phyloP scores from a whole-genome alignment of 2,329 filamentous ascomycete genomes.

The Escovopsis sp. region DNA sequence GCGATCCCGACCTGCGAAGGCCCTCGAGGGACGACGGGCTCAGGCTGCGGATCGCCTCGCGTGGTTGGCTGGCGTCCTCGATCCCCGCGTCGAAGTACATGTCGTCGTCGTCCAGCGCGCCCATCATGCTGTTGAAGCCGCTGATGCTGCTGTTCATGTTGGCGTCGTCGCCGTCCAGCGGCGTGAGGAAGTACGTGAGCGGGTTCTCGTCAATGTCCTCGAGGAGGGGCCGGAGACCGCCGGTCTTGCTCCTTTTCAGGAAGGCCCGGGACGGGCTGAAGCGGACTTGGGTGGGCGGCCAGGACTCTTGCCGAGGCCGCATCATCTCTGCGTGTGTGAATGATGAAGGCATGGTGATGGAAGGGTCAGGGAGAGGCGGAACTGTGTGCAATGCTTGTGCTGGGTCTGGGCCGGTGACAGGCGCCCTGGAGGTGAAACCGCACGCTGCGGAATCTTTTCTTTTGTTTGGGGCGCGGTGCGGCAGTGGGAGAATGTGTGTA shows the following conservation, averaged over 20 bases:
- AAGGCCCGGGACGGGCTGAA: constrained; percentile 25
- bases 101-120: constrained; percentile 27
- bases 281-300: constrained; percentile 35
- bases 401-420: too few species aligned
- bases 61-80: constrained; percentile 30
- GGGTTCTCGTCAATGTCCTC: constrained; percentile 38
- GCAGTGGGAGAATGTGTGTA: not conserved
- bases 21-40: constrained; percentile 41
- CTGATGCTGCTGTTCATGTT: too few species aligned
- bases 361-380: too few species aligned
- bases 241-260: constrained; percentile 14
- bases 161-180: constrained; percentile 26
- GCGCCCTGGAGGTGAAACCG: too few species aligned
- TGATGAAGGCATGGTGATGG: constrained; percentile 17
- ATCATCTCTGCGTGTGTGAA: constrained; percentile 13
- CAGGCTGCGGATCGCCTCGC: constrained; percentile 35
- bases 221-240: constrained; percentile 26
- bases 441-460: too few species aligned
- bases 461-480: too few species aligned
- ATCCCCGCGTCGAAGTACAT: constrained; percentile 43
- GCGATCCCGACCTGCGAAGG: constrained; percentile 27
- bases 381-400: too few species aligned
- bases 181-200: constrained; percentile 39
- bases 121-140: too few species aligned
- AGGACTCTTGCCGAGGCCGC: constrained; percentile 29